These are phyloP conservation scores for Amanita brunnescens DNA, from an alignment of 768 basidiomycete genomes.

Conservation along the genomic window DNA sequence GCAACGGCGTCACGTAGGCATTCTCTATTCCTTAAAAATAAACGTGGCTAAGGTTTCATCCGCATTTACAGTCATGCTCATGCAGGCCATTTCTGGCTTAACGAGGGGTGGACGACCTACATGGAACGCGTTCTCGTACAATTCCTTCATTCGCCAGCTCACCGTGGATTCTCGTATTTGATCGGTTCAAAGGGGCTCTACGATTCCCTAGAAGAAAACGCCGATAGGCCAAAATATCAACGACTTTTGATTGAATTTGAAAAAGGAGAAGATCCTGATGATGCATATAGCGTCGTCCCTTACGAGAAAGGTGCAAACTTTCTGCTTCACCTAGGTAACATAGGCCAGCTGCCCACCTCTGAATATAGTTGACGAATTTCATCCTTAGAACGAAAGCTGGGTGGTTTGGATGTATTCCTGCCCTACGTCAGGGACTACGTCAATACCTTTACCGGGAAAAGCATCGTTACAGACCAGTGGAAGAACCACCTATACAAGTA, in stretches of 20 bases:
- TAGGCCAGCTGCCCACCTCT: background rate
- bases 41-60: background rate
- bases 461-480: conserved; percentile 82
- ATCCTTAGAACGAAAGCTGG: conserved; percentile 54
- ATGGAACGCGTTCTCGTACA: conserved; percentile 76
- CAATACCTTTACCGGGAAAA: conserved; percentile 69
- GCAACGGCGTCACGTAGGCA: conserved; percentile 74
- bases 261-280: conserved; percentile 68
- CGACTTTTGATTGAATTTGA: conserved; percentile 71
- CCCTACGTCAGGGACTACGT: conserved; percentile 84
- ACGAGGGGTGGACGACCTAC: conserved; percentile 93
- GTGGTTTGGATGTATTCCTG: conserved; percentile 77
- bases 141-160: conserved; percentile 60
- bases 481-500: conserved; percentile 69
- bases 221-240: conserved; percentile 63
- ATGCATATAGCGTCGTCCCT: conserved; percentile 65
- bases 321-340: conserved; percentile 69
- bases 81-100: conserved; percentile 80
- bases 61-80: conserved; percentile 45
- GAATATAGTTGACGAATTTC: background rate
- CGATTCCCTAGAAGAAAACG: conserved; percentile 61
- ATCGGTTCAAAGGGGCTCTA: conserved; percentile 65
- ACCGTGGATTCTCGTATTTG: conserved; percentile 73
- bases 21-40: background rate
- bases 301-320: conserved; percentile 91